Evolutionary conservation across 345 rosid genomes (phyloP), one percentile per base, ranked within the genome.

Genomic region (Geranium brycei): DNA sequence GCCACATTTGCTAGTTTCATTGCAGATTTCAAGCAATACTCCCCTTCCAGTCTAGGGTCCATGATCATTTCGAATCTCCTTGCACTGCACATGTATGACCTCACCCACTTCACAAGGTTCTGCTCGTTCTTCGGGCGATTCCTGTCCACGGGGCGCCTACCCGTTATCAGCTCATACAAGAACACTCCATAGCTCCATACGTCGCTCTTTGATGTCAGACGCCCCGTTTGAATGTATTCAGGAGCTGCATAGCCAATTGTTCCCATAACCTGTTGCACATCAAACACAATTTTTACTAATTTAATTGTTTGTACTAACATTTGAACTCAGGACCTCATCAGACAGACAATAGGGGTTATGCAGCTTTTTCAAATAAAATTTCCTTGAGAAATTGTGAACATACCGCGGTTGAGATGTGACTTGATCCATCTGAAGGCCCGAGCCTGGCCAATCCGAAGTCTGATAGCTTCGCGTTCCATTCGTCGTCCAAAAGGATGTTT

Each of bases 231-330:
- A 51, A 89, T 74, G 73, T 89, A 89, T 66, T 89, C 98, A 0
- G 97, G 97, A 0, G 97, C 98, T 66, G 97, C 95, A 68, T 92
- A 92, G 61, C 98, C 98, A 18, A 89, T 87, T 3, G 97, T 92
- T 61, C 97, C 97, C 6, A 87, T 97, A 35, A 87, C 88, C 98
- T 87, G 82, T 60, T 38, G 40, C 7, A 66, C 32, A 68, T 35
- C 41, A 35, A 7, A 35, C 41, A 35, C 5, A 35, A 35, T 7
- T 4, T 32, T 32, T 4, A 35, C 10, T 35, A 4, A 35, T 35
- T 35, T 35, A 35, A 35, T 23, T 23, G 41, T 35, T 35, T 35
- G 1, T 35, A 3, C 10, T 2, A 23, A 23, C 1, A 23, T 23
- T 23, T 23, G 28, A 23, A 23, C 28, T 23, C 28, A 23, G 1